Evolutionary conservation across 345 rosid species (phyloP).

Genomic region (Kernera saxatilis): DNA sequence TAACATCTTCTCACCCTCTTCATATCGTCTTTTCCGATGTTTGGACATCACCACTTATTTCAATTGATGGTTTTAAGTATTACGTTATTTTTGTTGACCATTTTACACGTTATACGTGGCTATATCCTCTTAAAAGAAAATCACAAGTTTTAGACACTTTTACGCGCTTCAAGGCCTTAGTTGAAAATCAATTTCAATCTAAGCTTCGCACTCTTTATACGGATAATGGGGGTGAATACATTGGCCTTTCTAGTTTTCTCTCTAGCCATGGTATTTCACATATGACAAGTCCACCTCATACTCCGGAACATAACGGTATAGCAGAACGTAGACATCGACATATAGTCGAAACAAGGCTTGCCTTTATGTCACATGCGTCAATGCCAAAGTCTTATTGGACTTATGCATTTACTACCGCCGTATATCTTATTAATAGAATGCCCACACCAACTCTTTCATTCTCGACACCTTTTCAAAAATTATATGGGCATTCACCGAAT

Average conservation of each 20-base stretch:
- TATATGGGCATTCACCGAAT: neutral
- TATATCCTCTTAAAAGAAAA: neutral
- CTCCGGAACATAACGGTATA: neutral
- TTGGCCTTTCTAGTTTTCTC: accelerated
- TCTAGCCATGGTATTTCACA: neutral
- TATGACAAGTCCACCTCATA: neutral
- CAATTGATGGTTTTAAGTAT: neutral
- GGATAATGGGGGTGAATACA: neutral
- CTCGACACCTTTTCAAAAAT: neutral
- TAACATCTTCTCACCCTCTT: neutral
- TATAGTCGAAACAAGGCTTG: neutral
- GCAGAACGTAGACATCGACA: neutral
- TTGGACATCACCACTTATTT: neutral
- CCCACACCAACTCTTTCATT: neutral
- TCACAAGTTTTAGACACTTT: neutral
- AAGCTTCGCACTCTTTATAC: neutral
- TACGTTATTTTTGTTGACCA: neutral
- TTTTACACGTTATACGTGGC: neutral
- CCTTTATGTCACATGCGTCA: neutral
- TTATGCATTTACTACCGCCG: neutral
- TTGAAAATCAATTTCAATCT: neutral
- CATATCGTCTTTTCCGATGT: neutral
- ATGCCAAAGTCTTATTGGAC: neutral
- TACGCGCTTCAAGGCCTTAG: neutral
- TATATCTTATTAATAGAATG: neutral